Evolutionary conservation across 164 flowering plant genomes (phyloP), one percentile per base, ranked within the genome.

Genomic region (Liriodendron chinense): DNA sequence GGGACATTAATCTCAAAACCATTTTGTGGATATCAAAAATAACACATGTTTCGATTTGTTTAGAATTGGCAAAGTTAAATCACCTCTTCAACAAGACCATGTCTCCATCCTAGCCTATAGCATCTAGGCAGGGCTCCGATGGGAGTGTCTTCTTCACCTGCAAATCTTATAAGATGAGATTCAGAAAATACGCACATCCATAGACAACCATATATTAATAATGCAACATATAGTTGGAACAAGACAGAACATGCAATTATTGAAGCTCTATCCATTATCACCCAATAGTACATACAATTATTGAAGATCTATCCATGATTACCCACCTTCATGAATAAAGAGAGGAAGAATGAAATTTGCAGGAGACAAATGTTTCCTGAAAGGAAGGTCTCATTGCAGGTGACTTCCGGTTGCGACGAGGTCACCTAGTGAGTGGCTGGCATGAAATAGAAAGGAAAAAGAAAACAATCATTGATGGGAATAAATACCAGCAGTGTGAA

Each of bases 91-190:
- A 96, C 69, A 80, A 94, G 95, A 65, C 99, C 99, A 83, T 94
- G 97, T 80, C 97, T 88, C 99, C 99, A 94, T 34, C 99, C 99
- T 65, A 93, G 94, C 85, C 99, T 90, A 78, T 89, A 96, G 72
- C 99, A 94, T 71, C 99, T 97, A 68, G 99, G 99, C 99, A 94
- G 94, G 65, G 99, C 99, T 78, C 96, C 98, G 84, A 96, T 96
- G 23, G 99, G 99, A 9, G 97, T 85, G 77, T 96, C 97, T 81
- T 92, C 98, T 81, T 91, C 92, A 70, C 98, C 97, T 93, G 90
- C 76, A 87, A 77, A 68, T 47, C 18, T 68, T 62, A 25, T 8
- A 75, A 69, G 63, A 76, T 57, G 6, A 77, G 77, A 72, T 24
- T 34, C 28, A 3, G 48, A 73, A 65, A 1, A 65, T 69, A 80